Evolutionary conservation across 2,329 filamentous ascomycete genomes (phyloP), one percentile per base, ranked within the genome.

Genomic region (Fusarium sulawesiense): DNA sequence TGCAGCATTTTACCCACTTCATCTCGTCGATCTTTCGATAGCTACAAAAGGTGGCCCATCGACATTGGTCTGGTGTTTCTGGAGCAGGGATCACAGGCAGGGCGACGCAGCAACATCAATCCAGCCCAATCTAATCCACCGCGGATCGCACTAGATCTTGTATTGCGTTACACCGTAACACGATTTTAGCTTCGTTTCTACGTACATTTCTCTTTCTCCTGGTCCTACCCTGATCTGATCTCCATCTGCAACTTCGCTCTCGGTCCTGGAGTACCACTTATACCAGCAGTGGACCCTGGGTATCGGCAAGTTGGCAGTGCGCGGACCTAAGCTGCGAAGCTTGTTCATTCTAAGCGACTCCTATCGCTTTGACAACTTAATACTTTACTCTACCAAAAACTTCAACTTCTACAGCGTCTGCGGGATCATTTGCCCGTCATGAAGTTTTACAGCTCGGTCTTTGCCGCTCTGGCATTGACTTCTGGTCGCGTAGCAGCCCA

Each of bases 401-500:
- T 37, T 55, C 61, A 25, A 20, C 44, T 25, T 29, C 34, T 23
- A 37, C n/a, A 50, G 13, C 27, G 40, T 46, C 34, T 20, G 27
- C 62, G 27, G 45, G 13, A 30, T 32, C 53, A 40, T 25, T 45
- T 60, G 47, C 61, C 48, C 51, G 54, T 27, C 46, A 78, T 78
- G 77, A 76, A 72, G 67, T 55, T 71, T 47, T 66, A 55, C 44
- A 48, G 47, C 34, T 59, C 68, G 46, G 64, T 68, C 57, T 47
- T 78, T 45, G 63, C 73, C 65, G 63, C 66, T 42, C 61, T 78
- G 56, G 59, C 66, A 29, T 42, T 78, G 46, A 56, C 69, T 53
- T 70, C 70, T 42, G 66, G 73, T 49, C 67, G 66, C 27, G 77
- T 60, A 44, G 46, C 60, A 27, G 74, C 76, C 11, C 76, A 78